A percentile compares a stretch with the other conserved stretches of the same genome.
Conservation (phyloP, 169 alveolate species). For the Plasmodium chabaudi region DNA sequence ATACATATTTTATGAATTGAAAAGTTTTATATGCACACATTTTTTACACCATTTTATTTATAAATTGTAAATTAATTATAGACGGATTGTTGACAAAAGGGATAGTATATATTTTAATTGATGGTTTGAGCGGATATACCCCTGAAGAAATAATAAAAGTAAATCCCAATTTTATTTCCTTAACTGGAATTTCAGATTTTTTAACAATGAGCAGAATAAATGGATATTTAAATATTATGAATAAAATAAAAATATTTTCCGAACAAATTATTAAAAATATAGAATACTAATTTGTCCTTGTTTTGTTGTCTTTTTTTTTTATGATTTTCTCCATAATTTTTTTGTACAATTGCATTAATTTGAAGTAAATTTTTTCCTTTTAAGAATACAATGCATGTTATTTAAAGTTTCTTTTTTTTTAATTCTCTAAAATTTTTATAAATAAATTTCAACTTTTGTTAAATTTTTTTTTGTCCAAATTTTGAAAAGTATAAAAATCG, state of each 20-base stretch:
- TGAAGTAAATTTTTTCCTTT: too few relatives aligned
- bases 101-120: slow-evolving; percentile 68
- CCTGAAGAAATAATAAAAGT: slow-evolving; percentile 67
- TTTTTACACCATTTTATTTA: neutral
- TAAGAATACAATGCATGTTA: too few relatives aligned
- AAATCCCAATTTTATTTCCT: slow-evolving; percentile 61
- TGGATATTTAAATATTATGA: slow-evolving; percentile 75
- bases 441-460: too few relatives aligned
- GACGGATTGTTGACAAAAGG: slow-evolving; percentile 75
- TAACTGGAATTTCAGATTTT: slow-evolving; percentile 73
- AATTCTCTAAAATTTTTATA: too few relatives aligned
- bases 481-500: too few relatives aligned
- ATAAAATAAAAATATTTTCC: slow-evolving; percentile 56
- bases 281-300: slow-evolving; percentile 15
- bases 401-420: too few relatives aligned
- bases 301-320: too few relatives aligned
- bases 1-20: neutral
- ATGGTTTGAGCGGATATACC: slow-evolving; percentile 73
- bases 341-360: too few relatives aligned
- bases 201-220: slow-evolving; percentile 76
- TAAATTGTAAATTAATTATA: neutral
- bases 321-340: too few relatives aligned
- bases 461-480: too few relatives aligned
- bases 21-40: too few relatives aligned
- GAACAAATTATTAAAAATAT: slow-evolving; percentile 28